Base-by-base conservation (phyloP, 257 asterid genomes). In the Solanum neorickii region DNA sequence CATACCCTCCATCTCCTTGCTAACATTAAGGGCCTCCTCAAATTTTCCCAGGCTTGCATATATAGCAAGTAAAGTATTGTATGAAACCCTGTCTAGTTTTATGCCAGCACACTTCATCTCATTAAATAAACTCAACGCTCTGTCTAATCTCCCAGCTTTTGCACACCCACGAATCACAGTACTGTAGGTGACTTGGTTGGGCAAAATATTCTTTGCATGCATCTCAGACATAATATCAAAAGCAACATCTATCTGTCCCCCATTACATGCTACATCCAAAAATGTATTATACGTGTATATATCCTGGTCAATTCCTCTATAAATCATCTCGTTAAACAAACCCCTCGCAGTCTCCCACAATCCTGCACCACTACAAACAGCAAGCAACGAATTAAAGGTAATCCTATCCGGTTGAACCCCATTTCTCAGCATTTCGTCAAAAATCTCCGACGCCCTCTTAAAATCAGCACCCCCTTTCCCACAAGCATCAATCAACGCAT, bases 111-210 rank as follows among this genome's bases (percentile, higher is more conserved):
- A 88, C 89, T 97, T 97, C 99, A 97, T 97, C 91, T 97, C 98
- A 73, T 92, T 90, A 86, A 97, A 97, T 88, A 97, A 93, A 83
- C 90, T 91, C 86, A 97, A 74, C 0, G 98, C 98, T 86, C 91
- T 89, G 65, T 97, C 98, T 72, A 95, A 87, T 65, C 91, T 93
- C 85, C 97, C 97, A 0, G 90, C 92, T 92, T 94, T 97, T 33
- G 98, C 98, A 94, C 98, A 97, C 80, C 99, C 99, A 9, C 98
- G 96, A 65, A 97, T 93, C 95, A 95, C 91, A 18, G 97, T 97
- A 90, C 98, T 97, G 52, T 94, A 95, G 0, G 98, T 97, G 46
- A 97, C 97, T 91, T 95, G 96, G 88, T 97, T 97, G 16, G 98
- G 99, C 27, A 91, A 68, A 29, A 95, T 86, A 88, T 91, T 91